phyloP scores from a whole-genome alignment of 2,329 filamentous ascomycete genomes.

The Clarireedia hainanense region DNA sequence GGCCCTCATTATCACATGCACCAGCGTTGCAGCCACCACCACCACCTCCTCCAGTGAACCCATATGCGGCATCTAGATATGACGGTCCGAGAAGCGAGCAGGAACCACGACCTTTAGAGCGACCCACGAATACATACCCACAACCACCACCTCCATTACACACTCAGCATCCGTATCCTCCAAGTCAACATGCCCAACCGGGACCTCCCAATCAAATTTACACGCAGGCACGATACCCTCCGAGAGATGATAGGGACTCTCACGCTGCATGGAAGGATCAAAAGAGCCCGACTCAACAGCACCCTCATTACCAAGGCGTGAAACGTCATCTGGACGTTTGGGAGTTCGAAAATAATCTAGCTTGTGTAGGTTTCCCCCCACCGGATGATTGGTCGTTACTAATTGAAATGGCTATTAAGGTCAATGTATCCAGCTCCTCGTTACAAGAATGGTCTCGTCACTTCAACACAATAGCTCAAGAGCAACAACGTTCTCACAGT shows the following conservation, averaged over 20 bases:
- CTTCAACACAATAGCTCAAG: conserved; percentile 42
- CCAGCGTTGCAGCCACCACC: conserved; percentile 17
- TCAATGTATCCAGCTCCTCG: conserved; percentile 18
- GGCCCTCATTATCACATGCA: conserved; percentile 15
- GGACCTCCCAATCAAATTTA: conserved; percentile 16
- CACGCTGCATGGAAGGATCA: conserved; percentile 14
- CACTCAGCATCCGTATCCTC: conserved; percentile 15
- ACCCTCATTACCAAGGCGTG: conserved; percentile 19
- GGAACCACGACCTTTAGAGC: conserved; percentile 20
- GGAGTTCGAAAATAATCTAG: conserved; percentile 27
- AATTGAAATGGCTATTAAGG: conserved; percentile 12
- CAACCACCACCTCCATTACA: conserved; percentile 16
- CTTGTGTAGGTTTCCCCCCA: conserved; percentile 16
- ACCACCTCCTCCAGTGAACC: conserved; percentile 15
- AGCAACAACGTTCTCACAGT: conserved; percentile 38
- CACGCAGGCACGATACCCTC: conserved; percentile 19
- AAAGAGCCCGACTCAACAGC: conserved; percentile 15
- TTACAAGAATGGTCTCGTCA: conserved; percentile 39
- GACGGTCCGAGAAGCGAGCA: conserved; percentile 23
- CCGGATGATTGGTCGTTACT: background rate
- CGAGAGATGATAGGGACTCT: conserved; percentile 23
- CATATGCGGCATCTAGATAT: conserved; percentile 21
- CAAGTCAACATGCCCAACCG: conserved; percentile 13
- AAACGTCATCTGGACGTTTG: conserved; percentile 26
- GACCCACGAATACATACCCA: conserved; percentile 19